A percentile compares a stretch with the other conserved stretches of the same genome.
Evolutionary conservation across 345 rosid species (phyloP).

Genomic region (Erodium maritimum): DNA sequence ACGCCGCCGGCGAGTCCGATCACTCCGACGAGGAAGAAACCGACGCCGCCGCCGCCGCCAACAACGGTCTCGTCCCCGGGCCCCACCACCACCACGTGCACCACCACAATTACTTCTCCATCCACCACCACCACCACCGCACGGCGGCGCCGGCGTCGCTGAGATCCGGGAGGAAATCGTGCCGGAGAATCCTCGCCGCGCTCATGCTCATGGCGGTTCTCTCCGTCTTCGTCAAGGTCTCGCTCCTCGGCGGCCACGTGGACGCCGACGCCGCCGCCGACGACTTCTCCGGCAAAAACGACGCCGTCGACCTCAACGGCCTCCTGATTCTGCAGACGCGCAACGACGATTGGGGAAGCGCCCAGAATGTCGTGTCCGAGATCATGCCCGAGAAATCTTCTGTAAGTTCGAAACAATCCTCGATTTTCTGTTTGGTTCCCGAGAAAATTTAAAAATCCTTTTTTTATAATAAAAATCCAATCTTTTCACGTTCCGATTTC

Average conservation of each 20-base stretch:
- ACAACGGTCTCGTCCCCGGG: no score
- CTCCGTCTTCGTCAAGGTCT: conserved; percentile 48
- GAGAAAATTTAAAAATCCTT: no score
- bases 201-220: conserved; percentile 42
- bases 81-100: conserved; percentile 2
- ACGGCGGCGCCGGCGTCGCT: conserved; percentile 29
- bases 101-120: no score
- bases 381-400: conserved; percentile 46
- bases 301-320: conserved; percentile 17
- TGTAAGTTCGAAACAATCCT: conserved; percentile 27
- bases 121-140: conserved; percentile 33
- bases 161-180: conserved; percentile 38
- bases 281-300: no score
- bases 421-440: no score
- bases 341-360: conserved; percentile 50
- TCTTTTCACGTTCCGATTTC: background rate
- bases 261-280: conserved; percentile 10
- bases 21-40: conserved; percentile 18
- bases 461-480: no score
- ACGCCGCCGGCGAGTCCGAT: conserved; percentile 12
- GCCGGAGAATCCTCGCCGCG: conserved; percentile 35
- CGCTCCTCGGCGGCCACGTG: conserved; percentile 26
- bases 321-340: conserved; percentile 31
- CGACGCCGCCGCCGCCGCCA: conserved; percentile 21
- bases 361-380: conserved; percentile 50